Base-by-base conservation (phyloP, 805 yeast species). In the Candida andamanensis region DNA sequence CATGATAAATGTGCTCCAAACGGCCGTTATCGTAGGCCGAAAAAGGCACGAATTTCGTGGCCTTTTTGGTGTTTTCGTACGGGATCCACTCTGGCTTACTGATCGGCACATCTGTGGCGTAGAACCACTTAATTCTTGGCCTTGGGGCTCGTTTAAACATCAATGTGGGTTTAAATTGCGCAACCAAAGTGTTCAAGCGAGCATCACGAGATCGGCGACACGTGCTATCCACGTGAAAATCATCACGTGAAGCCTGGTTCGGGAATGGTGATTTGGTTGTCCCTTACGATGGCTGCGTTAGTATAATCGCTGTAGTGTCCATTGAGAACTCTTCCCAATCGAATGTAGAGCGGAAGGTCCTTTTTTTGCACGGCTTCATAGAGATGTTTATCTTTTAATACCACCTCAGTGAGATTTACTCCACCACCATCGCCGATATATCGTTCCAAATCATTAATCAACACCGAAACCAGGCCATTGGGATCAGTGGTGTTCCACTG, bases 361-460 rank as follows among this genome's bases (percentile, higher is more conserved):
- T 58, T 56, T 2, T 55, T 44, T 4, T 56, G 39, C 4, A 36
- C 17, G 1, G 69, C 44, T 40, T 18, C 65, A 4, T 34, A 19
- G 14, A 42, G 24, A 4, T 36, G 40, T 2, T 33, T 34, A 6
- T 39, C 32, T 24, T 36, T 48, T 2, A 46, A 44, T 5, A 46
- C 30, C 33, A 69, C 54, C 8, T 49, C 41, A 1, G 43, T 35
- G 32, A 60, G 47, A 29, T 47, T 48, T 4, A 43, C 28, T 16
- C 46, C 38, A 1, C 64, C 40, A 8, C 34, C 29, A 15, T 66
- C 59, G 0, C 86, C 95, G 5, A 78, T 72, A 47, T 72, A 84
- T 15, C 78, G 60, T 53, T 87, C 95, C 13, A 87, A 60, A 49
- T 87, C 97, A 46, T 87, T 86, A 17, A 87, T 60, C 24, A 87